A percentile compares a stretch with the other conserved stretches of the same genome.
Conservation (phyloP, 352 stramenopile genomes). For the Thalassiosira mediterranea region DNA sequence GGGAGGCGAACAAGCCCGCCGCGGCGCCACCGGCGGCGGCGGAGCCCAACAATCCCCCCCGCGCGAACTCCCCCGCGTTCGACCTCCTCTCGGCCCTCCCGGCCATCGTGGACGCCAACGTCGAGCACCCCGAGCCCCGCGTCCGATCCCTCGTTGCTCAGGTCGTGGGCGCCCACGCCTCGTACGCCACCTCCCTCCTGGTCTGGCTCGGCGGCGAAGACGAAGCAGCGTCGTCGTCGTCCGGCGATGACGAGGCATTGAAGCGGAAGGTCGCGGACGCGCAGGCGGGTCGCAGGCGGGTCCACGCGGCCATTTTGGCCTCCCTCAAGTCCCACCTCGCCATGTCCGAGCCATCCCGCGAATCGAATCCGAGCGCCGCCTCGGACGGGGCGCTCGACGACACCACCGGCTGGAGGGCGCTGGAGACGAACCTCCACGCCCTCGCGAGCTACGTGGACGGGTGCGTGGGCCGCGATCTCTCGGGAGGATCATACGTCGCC, state of each 20-base stretch:
- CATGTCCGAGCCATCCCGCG: constrained; percentile 39
- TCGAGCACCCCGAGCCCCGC: constrained; percentile 78
- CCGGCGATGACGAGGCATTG: not conserved
- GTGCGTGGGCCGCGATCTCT: constrained; percentile 59
- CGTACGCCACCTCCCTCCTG: constrained; percentile 40
- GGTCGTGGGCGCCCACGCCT: constrained; percentile 63
- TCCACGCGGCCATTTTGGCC: constrained; percentile 46
- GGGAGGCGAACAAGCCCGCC: not conserved
- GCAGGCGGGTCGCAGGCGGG: constrained; percentile 42
- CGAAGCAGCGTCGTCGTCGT: not conserved
- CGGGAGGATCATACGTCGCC: constrained; percentile 22
- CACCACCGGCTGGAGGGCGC: constrained; percentile 94
- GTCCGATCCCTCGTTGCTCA: constrained; percentile 77
- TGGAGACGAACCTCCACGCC: constrained; percentile 89
- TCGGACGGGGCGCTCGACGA: constrained; percentile 88
- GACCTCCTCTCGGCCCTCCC: constrained; percentile 24
- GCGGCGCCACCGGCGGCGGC: not conserved
- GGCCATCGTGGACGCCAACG: constrained; percentile 23
- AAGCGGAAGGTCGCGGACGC: not conserved
- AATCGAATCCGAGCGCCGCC: constrained; percentile 16
- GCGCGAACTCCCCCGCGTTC: constrained; percentile 20
- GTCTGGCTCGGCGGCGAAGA: constrained; percentile 7
- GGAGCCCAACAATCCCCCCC: not conserved
- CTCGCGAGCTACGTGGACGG: constrained; percentile 81
- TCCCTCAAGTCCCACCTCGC: constrained; percentile 58